These are phyloP conservation scores for Penicillium sp. DNA, from an alignment of 2,329 filamentous ascomycete species.

Conservation along the genomic window DNA sequence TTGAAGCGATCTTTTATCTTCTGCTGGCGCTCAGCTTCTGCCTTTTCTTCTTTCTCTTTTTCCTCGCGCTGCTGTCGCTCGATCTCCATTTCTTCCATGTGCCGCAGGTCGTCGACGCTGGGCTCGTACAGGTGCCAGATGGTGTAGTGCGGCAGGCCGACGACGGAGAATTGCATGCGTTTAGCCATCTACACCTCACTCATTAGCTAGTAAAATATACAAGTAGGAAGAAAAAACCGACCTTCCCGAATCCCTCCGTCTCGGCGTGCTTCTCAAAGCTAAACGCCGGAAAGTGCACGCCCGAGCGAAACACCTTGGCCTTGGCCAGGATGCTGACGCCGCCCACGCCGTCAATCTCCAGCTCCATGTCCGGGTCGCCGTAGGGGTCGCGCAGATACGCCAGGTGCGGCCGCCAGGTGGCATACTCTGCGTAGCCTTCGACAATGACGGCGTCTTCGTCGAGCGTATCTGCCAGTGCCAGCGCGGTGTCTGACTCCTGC, in stretches of 20 bases:
- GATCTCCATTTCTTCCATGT: slow-evolving; percentile 98
- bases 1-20: slow-evolving; percentile 79
- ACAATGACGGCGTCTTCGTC: slow-evolving; percentile 99
- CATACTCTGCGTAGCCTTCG: slow-evolving; percentile 97
- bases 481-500: slow-evolving; percentile 97
- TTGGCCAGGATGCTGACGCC: slow-evolving; percentile 97
- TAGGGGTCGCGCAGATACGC: slow-evolving; percentile 96
- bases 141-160: slow-evolving; percentile 93
- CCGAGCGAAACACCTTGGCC: slow-evolving; percentile 88
- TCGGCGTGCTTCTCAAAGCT: slow-evolving; percentile 98
- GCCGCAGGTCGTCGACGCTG: slow-evolving; percentile 92
- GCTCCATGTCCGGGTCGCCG: slow-evolving; percentile 97
- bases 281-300: slow-evolving; percentile 96
- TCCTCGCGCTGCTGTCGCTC: slow-evolving; percentile 75
- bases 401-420: slow-evolving; percentile 94
- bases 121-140: slow-evolving; percentile 99
- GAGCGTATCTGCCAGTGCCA: slow-evolving; percentile 87
- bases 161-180: slow-evolving; percentile 91
- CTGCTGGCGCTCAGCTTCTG: slow-evolving; percentile 66
- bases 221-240: no score
- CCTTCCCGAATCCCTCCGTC: slow-evolving; percentile 98
- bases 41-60: slow-evolving; percentile 73
- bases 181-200: slow-evolving; percentile 99
- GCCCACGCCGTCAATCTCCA: slow-evolving; percentile 97
- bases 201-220: no score